Percentiles rank a stretch among this genome's conserved stretches.
Evolutionary conservation across 805 yeast species (phyloP).

Genomic region (Wickerhamiella musiphila): DNA sequence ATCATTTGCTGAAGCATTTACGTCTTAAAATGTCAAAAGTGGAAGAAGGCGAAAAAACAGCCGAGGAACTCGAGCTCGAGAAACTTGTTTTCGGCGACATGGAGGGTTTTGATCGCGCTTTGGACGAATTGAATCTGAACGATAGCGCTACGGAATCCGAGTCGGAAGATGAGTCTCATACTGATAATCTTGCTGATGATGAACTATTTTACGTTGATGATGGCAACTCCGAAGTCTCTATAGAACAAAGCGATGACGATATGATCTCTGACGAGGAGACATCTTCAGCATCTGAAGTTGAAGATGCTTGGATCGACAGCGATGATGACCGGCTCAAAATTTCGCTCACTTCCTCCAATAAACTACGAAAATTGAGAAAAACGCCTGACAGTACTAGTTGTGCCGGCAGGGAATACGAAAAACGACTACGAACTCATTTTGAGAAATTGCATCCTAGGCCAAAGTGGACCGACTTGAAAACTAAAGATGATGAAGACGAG

Average conservation of each 20-base stretch:
- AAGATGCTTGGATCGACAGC: constrained; percentile 69
- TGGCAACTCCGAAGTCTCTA: constrained; percentile 15
- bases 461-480: constrained; percentile 45
- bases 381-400: constrained; percentile 35
- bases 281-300: constrained; percentile 18
- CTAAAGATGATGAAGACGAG: constrained; percentile 9
- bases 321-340: constrained; percentile 67
- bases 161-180: constrained; percentile 18
- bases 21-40: too few relatives aligned
- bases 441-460: constrained; percentile 68
- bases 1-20: too few relatives aligned
- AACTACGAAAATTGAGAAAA: constrained; percentile 53
- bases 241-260: constrained; percentile 18
- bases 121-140: constrained; percentile 43
- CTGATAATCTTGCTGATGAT: constrained; percentile 28
- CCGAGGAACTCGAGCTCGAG: constrained; percentile 65
- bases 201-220: constrained; percentile 34
- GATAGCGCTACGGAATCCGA: constrained; percentile 24
- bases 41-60: constrained; percentile 71
- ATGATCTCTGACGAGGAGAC: constrained; percentile 16
- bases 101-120: constrained; percentile 50
- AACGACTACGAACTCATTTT: constrained; percentile 54
- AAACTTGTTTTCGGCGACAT: constrained; percentile 80
- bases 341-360: constrained; percentile 41
- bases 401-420: constrained; percentile 41